Evolutionary conservation across 495 filamentous ascomycete genomes (phyloP).

Genomic region (Parmelia sp.): DNA sequence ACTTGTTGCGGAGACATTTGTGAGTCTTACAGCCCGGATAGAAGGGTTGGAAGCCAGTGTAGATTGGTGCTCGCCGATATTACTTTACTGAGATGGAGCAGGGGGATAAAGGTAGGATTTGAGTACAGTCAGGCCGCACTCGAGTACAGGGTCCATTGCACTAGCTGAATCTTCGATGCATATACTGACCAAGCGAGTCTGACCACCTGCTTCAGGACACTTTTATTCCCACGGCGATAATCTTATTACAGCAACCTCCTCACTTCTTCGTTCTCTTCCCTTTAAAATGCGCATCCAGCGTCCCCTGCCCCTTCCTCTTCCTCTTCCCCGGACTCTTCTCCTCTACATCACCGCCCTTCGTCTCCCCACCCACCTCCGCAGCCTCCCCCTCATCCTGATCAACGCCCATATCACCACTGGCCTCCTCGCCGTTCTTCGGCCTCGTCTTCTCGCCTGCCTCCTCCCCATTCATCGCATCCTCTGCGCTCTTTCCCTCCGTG

Average conservation of each 20-base stretch:
- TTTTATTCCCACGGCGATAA: too few relatives aligned
- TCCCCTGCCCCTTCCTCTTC: slow-evolving; percentile 33
- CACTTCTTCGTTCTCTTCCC: slow-evolving; percentile 33
- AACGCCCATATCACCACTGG: slow-evolving; percentile 26
- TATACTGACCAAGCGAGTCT: neutral
- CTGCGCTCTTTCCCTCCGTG: slow-evolving; percentile 38
- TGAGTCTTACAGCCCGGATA: too few relatives aligned
- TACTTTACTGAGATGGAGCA: too few relatives aligned
- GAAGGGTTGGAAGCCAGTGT: too few relatives aligned
- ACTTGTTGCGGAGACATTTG: too few relatives aligned
- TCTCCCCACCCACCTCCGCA: slow-evolving; percentile 24
- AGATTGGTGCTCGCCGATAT: too few relatives aligned
- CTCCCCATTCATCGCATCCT: slow-evolving; percentile 29
- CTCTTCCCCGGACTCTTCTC: slow-evolving; percentile 15
- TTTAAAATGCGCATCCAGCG: slow-evolving; percentile 37
- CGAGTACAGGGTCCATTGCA: neutral
- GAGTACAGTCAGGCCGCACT: too few relatives aligned
- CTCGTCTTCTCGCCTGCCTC: slow-evolving; percentile 25
- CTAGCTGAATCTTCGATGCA: neutral
- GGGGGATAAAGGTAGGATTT: too few relatives aligned
- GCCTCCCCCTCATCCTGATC: slow-evolving; percentile 33
- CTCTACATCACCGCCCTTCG: slow-evolving; percentile 15
- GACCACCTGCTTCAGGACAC: neutral
- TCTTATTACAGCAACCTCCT: too few relatives aligned
- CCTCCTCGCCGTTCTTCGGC: slow-evolving; percentile 27